Base-by-base conservation (phyloP, 495 filamentous ascomycete species). In the Terfezia boudieri region DNA sequence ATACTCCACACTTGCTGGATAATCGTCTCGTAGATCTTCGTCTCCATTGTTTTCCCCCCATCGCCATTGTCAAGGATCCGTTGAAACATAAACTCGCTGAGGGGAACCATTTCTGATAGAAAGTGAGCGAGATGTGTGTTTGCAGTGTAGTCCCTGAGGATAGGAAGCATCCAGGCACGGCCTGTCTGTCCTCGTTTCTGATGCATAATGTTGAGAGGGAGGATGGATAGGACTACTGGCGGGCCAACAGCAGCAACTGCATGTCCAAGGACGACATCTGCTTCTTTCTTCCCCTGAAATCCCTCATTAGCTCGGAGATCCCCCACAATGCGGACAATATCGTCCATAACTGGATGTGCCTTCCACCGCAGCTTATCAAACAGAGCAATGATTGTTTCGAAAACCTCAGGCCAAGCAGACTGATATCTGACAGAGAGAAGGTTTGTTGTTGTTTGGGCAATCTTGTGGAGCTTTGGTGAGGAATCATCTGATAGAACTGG, bases 1-100 rank as follows among this genome's bases (percentile, higher is more conserved):
- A 84, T 76, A 17, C 83, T 81, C 90, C 92, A 98, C 20, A 90
- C 88, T 64, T 98, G 90, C 53, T 92, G 83, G 1, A 98, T 84
- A 1, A 98, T 66, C 0, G 90, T 96, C 67, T 98, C 90, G 67
- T 88, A 96, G 56, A 98, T 92, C 72, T 98, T 98, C 61, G 84
- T 77, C 64, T 95, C 85, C 71, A 94, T 83, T 0, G 84, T 84
- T 71, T 92, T 94, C 64, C 86, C 82, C 8, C 76, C 76, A 3
- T 75, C 71, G 10, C 79, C 81, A 60, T 86, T 81, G 51, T 89
- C 81, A 41, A 93, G 70, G 16, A 94, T 83, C 56, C 76, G 80
- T 65, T 95, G 85, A 67, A 87, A 95, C 68, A 98, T 86, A 9
- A 71, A 69, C 62, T 94, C 84, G 64, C 88, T 94, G 41, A 98